Percentiles rank a stretch among this genome's conserved stretches.
Evolutionary conservation across 495 filamentous ascomycete species (phyloP).

Genomic region (Bryoglossum gracile): DNA sequence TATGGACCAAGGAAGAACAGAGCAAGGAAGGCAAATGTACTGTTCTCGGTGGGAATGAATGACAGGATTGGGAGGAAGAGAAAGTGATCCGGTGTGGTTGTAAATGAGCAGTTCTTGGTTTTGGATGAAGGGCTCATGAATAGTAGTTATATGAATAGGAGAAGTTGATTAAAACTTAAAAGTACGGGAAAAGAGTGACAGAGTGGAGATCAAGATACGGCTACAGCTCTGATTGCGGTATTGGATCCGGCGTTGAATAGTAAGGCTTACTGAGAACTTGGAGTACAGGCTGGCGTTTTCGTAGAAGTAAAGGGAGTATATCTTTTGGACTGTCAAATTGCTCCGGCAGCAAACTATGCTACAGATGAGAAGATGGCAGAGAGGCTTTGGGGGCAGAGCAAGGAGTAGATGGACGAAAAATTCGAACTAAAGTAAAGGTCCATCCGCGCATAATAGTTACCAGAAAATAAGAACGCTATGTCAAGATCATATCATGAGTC

Average conservation of each 20-base stretch:
- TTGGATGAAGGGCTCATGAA: not conserved
- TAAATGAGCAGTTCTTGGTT: constrained; percentile 1
- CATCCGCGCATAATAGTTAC: no score
- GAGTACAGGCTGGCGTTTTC: no score
- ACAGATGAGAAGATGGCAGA: constrained; percentile 16
- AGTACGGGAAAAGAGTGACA: constrained; percentile 39
- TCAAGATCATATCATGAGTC: no score
- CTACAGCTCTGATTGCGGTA: constrained; percentile 51
- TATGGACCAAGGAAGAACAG: constrained; percentile 54
- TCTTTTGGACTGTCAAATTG: constrained; percentile 6
- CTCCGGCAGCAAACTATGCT: not conserved
- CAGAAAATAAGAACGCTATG: no score
- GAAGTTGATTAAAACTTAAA: constrained; percentile 26
- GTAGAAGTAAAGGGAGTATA: constrained; percentile 5
- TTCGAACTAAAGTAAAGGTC: constrained; percentile 10
- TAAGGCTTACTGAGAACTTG: no score
- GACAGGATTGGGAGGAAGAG: constrained; percentile 24
- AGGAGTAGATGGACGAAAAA: constrained; percentile 27
- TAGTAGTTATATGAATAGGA: constrained; percentile 13
- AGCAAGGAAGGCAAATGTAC: no score
- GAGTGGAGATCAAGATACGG: constrained; percentile 43
- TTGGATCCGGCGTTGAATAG: constrained; percentile 41
- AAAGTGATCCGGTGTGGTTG: constrained; percentile 10
- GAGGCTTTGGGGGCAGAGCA: constrained; percentile 28
- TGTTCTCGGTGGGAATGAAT: constrained; percentile 46